These are phyloP conservation scores for Stylonectria norvegica DNA, from an alignment of 2,329 filamentous ascomycete species.

Conservation along the genomic window DNA sequence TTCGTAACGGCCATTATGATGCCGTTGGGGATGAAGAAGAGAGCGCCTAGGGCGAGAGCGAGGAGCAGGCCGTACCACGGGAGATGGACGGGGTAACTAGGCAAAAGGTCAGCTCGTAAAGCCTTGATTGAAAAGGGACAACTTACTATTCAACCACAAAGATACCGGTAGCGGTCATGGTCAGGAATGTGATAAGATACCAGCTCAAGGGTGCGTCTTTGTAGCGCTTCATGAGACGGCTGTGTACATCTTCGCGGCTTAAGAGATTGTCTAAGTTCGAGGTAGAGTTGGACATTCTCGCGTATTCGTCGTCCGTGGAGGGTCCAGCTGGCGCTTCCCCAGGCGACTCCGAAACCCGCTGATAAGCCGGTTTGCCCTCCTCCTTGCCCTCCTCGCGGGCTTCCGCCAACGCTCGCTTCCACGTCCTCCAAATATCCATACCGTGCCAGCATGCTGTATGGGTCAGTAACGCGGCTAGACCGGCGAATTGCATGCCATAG, in stretches of 20 bases:
- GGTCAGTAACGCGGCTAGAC: conserved; percentile 72
- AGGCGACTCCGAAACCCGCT: conserved; percentile 42
- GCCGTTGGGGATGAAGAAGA: conserved; percentile 86
- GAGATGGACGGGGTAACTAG: conserved; percentile 73
- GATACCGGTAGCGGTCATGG: conserved; percentile 75
- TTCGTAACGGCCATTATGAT: conserved; percentile 94
- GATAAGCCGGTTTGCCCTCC: conserved; percentile 49
- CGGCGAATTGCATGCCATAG: conserved; percentile 83
- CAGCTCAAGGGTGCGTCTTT: conserved; percentile 76
- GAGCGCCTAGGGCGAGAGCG: conserved; percentile 70
- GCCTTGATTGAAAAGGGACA: not conserved
- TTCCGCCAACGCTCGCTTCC: conserved; percentile 66
- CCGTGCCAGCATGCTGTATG: conserved; percentile 85
- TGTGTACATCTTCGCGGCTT: conserved; percentile 76
- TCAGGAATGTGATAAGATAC: conserved; percentile 73
- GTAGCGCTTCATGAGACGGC: conserved; percentile 78
- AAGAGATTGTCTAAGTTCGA: conserved; percentile 54
- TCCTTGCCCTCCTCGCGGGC: conserved; percentile 50
- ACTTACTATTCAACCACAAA: conserved; percentile 80
- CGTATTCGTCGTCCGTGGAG: conserved; percentile 17
- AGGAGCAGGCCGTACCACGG: conserved; percentile 85
- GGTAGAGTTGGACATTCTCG: conserved; percentile 33
- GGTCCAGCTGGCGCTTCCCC: conserved; percentile 12
- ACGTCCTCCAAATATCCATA: conserved; percentile 74
- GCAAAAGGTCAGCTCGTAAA: conserved; percentile 1